Conservation (phyloP, 208 protist species). For the Kentomonas sorsogonicus region DNA sequence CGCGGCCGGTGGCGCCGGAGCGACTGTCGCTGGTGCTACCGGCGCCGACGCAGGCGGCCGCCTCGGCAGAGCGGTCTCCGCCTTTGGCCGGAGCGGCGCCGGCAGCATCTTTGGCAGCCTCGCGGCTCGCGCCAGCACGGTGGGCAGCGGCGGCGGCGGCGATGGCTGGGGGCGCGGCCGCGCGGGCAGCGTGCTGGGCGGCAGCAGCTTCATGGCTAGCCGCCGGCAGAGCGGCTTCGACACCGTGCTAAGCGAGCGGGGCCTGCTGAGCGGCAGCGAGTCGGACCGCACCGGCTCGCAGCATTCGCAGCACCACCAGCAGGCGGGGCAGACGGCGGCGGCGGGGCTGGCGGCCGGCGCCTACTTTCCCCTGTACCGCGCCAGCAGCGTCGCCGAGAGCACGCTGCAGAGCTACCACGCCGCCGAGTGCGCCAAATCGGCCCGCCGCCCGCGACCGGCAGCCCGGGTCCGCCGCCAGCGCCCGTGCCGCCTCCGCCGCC, state of each 20-base stretch:
- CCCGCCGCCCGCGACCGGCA: not conserved
- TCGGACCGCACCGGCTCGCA: slow-evolving; percentile 6
- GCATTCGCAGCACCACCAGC: slow-evolving; percentile 13
- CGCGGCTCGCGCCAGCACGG: not conserved
- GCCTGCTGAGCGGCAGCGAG: slow-evolving; percentile 12
- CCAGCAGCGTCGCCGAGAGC: slow-evolving; percentile 66
- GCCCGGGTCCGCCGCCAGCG: not conserved
- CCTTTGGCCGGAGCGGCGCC: too few species aligned
- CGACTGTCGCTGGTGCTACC: not conserved
- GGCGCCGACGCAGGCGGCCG: not conserved
- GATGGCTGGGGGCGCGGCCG: too few species aligned
- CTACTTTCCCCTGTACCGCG: slow-evolving; percentile 56
- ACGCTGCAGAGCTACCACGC: slow-evolving; percentile 37
- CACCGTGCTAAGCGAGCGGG: slow-evolving; percentile 10
- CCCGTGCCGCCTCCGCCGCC: not conserved
- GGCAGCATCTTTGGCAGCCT: not conserved
- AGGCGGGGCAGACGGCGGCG: slow-evolving; percentile 4
- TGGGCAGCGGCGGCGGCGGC: too few species aligned
- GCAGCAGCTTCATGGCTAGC: not conserved
- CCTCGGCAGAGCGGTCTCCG: too few species aligned
- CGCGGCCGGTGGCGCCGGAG: not conserved
- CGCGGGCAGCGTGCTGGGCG: not conserved
- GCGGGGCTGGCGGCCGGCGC: slow-evolving; percentile 4
- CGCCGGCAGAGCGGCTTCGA: slow-evolving; percentile 26
- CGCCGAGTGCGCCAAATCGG: slow-evolving; percentile 12